phyloP scores from a whole-genome alignment of 257 asterid genomes.

The Rubia yunnanensis region DNA sequence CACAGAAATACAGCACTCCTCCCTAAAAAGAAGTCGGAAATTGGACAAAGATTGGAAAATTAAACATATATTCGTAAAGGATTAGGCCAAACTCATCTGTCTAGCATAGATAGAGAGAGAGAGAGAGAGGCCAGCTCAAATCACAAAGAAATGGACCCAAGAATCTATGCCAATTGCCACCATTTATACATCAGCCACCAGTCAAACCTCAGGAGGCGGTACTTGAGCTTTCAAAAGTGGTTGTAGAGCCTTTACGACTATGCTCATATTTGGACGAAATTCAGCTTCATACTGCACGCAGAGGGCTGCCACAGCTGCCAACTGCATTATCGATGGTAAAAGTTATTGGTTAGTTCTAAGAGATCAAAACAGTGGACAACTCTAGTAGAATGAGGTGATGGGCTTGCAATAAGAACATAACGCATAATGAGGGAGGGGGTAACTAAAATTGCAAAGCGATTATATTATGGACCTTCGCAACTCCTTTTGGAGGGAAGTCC shows the following conservation, averaged over 20 bases:
- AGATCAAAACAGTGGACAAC: background rate
- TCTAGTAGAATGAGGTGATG: background rate
- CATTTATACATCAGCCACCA: conserved; percentile 10
- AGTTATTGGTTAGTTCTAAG: background rate
- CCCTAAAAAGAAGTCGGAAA: background rate
- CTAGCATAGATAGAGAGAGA: background rate
- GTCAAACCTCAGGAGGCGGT: conserved; percentile 42
- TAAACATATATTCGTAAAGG: background rate
- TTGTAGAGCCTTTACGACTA: conserved; percentile 83
- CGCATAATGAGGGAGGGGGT: background rate
- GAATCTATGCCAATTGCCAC: background rate
- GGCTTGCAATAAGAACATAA: background rate
- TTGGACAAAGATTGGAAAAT: background rate
- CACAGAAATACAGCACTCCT: background rate
- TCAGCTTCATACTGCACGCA: conserved; percentile 92
- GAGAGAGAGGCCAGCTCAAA: background rate
- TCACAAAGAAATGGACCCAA: background rate
- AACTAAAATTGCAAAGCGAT: background rate
- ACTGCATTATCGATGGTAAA: conserved; percentile 32
- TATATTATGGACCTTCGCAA: conserved; percentile 63
- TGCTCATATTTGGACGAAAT: conserved; percentile 90
- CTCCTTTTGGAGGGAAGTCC: conserved; percentile 81
- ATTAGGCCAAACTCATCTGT: conserved; percentile 1
- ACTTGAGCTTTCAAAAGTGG: conserved; percentile 56
- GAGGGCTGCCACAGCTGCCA: conserved; percentile 88